Evolutionary conservation across 2,329 filamentous ascomycete genomes (phyloP), one percentile per base, ranked within the genome.

Genomic region (Didymella exigua): DNA sequence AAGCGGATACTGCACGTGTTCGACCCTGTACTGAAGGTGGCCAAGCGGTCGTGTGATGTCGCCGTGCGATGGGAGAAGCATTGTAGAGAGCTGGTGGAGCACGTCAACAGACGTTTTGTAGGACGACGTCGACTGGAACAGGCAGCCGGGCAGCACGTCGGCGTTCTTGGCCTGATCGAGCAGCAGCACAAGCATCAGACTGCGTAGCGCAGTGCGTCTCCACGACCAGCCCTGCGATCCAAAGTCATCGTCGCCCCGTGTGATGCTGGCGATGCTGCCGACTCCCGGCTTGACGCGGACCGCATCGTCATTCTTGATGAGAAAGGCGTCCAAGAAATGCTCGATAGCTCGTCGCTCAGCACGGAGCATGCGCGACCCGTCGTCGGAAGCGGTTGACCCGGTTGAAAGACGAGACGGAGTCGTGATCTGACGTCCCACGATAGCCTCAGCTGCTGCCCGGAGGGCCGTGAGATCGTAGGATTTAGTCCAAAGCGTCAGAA

Each of bases 231-330:
- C 76, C 44, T 75, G 72, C 5, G 72, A 75, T 14, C 79, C 78
- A 49, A 76, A 75, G 43, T 78, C 75, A 26, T 75, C 70, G 2
- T 76, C 71, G 4, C 68, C 69, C 2, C 74, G 66, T 14, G 74
- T 70, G 23, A 77, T 71, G 49, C 67, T 75, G 9, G 71, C 72
- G 56, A 77, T 77, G 54, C 70, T 75, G 8, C 73, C 74, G 8
- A 67, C 65, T 23, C 74, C 75, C 23, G 58, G 62, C 50, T 76
- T 75, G 21, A 74, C 61, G 5, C 73, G 69, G 9, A 77, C 70
- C n/a, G 80, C 76, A 66, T 87, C 85, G 60, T 85, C 81, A 54
- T 86, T 84, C 26, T 77, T 78, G 49, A 88, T 77, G 47, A 88
- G 68, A 64, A 86, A 86, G 0, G 77, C 77, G 36, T 84, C 80